Evolutionary conservation across 768 basidiomycete genomes (phyloP).

Genomic region (Serendipita indica): DNA sequence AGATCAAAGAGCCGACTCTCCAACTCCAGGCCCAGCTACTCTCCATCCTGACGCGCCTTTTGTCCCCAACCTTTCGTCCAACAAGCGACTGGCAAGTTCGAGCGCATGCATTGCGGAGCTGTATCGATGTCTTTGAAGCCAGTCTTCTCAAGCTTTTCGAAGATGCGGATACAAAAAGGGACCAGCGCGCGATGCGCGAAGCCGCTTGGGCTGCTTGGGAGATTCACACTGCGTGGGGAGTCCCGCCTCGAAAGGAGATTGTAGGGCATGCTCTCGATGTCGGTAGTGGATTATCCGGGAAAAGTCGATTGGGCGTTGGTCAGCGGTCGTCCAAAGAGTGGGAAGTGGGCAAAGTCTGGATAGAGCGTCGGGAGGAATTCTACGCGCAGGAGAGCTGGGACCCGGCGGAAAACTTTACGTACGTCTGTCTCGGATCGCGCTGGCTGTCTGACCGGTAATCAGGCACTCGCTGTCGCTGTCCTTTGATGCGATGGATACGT

Average conservation of each 20-base stretch:
- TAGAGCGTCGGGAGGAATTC: slow-evolving; percentile 88
- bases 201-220: slow-evolving; percentile 79
- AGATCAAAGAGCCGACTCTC: slow-evolving; percentile 25
- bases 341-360: slow-evolving; percentile 93
- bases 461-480: slow-evolving; percentile 49
- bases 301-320: slow-evolving; percentile 20
- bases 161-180: slow-evolving; percentile 53
- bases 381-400: slow-evolving; percentile 74
- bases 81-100: slow-evolving; percentile 50
- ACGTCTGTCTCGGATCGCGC: slow-evolving; percentile 20
- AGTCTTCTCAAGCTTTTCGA: slow-evolving; percentile 80
- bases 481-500: slow-evolving; percentile 88
- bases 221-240: slow-evolving; percentile 36
- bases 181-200: slow-evolving; percentile 66
- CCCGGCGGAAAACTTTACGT: slow-evolving; percentile 70
- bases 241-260: slow-evolving; percentile 8
- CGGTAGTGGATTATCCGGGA: slow-evolving; percentile 4
- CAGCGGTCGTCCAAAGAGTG: slow-evolving; percentile 37
- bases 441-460: slow-evolving; percentile 1
- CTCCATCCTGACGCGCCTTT: slow-evolving; percentile 56
- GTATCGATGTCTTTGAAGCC: slow-evolving; percentile 81
- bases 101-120: slow-evolving; percentile 49
- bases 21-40: slow-evolving; percentile 51
- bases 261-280: slow-evolving; percentile 5
- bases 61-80: slow-evolving; percentile 58